Evolutionary conservation across 2,329 filamentous ascomycete species (phyloP), one percentile per base, ranked within the genome.

Genomic region (Geosmithia flava): DNA sequence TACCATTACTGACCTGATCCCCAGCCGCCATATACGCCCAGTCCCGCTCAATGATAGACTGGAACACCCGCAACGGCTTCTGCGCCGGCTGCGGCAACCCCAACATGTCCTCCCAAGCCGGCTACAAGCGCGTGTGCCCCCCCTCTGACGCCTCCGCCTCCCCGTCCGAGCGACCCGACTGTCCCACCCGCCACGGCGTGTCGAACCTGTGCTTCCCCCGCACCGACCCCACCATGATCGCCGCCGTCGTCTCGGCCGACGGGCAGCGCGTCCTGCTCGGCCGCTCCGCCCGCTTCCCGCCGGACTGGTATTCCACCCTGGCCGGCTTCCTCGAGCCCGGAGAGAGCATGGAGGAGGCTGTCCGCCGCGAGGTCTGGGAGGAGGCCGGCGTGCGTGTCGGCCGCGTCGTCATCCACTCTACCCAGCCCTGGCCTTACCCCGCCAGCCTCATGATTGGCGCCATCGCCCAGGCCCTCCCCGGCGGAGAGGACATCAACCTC

Each of bases 181-280:
- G 93, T 65, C 81, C 79, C 7, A 94, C 90, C 1, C 80, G 93
- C 48, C 84, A 80, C 40, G 89, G 87, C 23, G 70, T 98, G 44
- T 95, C 89, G 30, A 98, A 98, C 66, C 74, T 96, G 47, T 84
- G 77, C 59, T 97, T 96, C 72, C 91, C 91, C 2, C 80, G 90
- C 46, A 96, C 91, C 2, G 90, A 96, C 58, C 89, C 90, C 1
- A 95, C 88, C 27, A 89, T 97, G 62, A 98, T 98, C 67, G 90
- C 94, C 68, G 91, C 90, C 1, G 83, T 96, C 11, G 78, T 97
- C 30, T 94, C 85, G 47, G 74, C 82, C 46, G 87, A 94, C 56
- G 85, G 85, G 46, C 76, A 82, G 54, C 79, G 80, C 52, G 68
- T 95, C 40, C 78, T 98, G 7, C 82, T 98, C 1, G 93, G 93